Evolutionary conservation across 1,284 basidiomycete genomes (phyloP), one percentile per base, ranked within the genome.

Genomic region (Apiotrichum akiyoshidainum): DNA sequence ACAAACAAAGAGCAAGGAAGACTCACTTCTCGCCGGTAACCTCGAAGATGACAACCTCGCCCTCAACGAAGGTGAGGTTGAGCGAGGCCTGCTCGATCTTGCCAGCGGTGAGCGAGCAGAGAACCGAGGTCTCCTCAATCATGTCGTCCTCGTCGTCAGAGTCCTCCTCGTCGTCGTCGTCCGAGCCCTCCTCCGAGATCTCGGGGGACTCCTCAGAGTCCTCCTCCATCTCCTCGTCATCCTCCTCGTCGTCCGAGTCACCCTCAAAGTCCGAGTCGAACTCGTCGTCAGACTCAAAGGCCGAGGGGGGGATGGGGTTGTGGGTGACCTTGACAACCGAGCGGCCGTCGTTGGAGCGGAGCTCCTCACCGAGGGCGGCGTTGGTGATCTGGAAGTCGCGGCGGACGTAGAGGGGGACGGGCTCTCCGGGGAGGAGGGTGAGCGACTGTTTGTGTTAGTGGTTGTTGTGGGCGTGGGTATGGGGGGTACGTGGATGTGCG

Each of bases 301-400:
- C 73, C 60, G 58, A 67, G 52, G 68, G 71, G 66, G 70, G 71
- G 68, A 71, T 68, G 52, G 74, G 75, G 64, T 70, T 66, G 79
- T 90, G 90, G 52, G 83, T 83, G 65, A 97, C 82, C 79, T 90
- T 92, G 70, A 96, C 80, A 57, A 87, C 85, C 13, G 90, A 87
- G 64, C 92, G 83, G 40, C 85, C 85, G 49, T 81, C 80, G 55
- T 80, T 72, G 72, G 89, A 86, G 41, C 76, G 80, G 60, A 94
- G 81, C 66, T 84, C 82, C 65, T 90, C 87, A 55, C 87, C 87
- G 52, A 94, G 84, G 10, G 90, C 85, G 55, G 88, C 85, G 77
- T 92, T 92, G 73, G 90, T 92, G 76, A 96, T 85, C 70, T 83
- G 82, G 70, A 95, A 80, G 78, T 92, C 89, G 46, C 82, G 82